Evolutionary conservation across 2,329 filamentous ascomycete genomes (phyloP).

Genomic region (Penicillium janthinellum): DNA sequence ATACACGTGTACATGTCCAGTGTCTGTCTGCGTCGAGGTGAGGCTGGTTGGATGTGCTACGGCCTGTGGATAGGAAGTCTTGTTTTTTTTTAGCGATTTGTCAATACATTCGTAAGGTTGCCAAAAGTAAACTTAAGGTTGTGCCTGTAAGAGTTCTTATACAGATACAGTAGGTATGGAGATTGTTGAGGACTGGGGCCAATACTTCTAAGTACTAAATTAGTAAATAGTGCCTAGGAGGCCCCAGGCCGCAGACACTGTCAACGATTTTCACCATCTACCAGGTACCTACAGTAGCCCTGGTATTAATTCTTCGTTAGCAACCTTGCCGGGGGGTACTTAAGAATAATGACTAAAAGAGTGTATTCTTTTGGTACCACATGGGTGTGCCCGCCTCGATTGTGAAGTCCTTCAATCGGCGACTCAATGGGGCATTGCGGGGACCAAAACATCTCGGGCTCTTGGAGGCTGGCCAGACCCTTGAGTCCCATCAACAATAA

Average conservation of each 20-base stretch:
- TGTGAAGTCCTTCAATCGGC: not conserved
- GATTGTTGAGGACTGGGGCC: too few species aligned
- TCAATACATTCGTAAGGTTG: slow-evolving; percentile 24
- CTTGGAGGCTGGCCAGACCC: not conserved
- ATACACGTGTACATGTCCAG: slow-evolving; percentile 8
- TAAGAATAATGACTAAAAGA: too few species aligned
- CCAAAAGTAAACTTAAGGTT: slow-evolving; percentile 6
- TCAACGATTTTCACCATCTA: too few species aligned
- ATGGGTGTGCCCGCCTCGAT: not conserved
- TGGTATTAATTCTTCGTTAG: too few species aligned
- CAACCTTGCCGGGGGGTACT: too few species aligned
- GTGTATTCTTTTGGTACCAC: too few species aligned
- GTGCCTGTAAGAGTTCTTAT: not conserved
- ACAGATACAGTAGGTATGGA: not conserved
- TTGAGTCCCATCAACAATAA: not conserved
- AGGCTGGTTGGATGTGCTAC: slow-evolving; percentile 8
- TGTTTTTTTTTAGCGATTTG: slow-evolving; percentile 28
- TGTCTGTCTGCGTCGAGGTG: slow-evolving; percentile 18
- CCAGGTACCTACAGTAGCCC: too few species aligned
- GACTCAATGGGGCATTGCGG: not conserved
- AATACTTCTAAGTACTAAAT: too few species aligned
- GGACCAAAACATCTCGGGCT: not conserved
- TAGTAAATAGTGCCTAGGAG: too few species aligned
- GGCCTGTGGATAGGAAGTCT: slow-evolving; percentile 26
- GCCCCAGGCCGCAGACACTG: too few species aligned